Base-by-base conservation (phyloP, 2,329 filamentous ascomycete genomes). In the Paraphaeosphaeria sporulosa region DNA sequence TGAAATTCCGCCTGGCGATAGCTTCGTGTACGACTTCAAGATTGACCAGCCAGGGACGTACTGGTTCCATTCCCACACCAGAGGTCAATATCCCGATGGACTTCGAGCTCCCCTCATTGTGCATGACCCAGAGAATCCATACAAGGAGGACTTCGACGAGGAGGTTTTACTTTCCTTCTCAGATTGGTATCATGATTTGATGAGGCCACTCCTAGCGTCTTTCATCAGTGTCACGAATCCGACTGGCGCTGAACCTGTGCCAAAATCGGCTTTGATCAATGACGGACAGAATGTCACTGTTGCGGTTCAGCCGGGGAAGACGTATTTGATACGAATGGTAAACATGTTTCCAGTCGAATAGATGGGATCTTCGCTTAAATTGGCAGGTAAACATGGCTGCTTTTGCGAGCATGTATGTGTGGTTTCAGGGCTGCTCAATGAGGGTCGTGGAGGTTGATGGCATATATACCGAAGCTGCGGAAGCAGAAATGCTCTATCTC, bases 401-500 rank as follows among this genome's bases (percentile, higher is more conserved):
- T 0, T 91, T 91, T 70, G 89, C 89, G 2, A 70, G 88, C 70
- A 90, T 92, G 64, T 89, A 92, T 69, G 83, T 93, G 30, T 87
- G 87, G 70, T 82, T 92, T 48, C 90, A 93, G 64, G 85, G 86
- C 54, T 90, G 92, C 65, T 80, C 78, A 13, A 87, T 90, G 73
- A 80, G 79, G 36, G 79, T 93, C 49, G 87, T 90, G 12, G 90
- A 92, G 71, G 87, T 90, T 0, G 90, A 93, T 69, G 90, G 90
- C 15, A 87, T 89, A 1, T 85, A 87, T 40, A 85, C 91, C 1
- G 82, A 87, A 58, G 87, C 89, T 0, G 78, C 80, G 4, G 80
- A 85, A 1, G 84, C 88, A 8, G 81, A 85, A 38, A 84, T 86
- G 61, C 76, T 93, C 55, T 88, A 90, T 61, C 79, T 93, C 23